phyloP scores from a whole-genome alignment of 306 rosid species.

The Cicer pinnatifidum region DNA sequence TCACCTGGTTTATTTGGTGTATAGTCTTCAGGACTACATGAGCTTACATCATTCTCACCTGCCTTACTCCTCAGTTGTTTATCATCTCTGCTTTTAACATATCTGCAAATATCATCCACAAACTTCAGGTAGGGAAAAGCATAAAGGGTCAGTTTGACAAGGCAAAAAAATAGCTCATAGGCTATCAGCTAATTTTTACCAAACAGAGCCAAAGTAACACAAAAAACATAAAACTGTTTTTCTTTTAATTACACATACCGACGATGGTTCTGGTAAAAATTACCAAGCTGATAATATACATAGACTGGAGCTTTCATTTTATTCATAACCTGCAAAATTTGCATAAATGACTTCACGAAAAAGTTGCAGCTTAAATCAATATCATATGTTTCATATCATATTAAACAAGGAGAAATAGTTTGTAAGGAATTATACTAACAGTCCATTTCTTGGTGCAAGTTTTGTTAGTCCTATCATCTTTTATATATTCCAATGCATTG shows the following conservation, averaged over 20 bases:
- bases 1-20: neutral
- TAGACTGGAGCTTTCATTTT: slow-evolving; percentile 74
- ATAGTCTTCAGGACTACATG: slow-evolving; percentile 61
- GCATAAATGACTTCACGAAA: slow-evolving; percentile 14
- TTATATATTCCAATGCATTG: slow-evolving; percentile 54
- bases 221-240: neutral
- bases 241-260: slow-evolving; percentile 52
- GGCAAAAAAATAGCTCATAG: no score
- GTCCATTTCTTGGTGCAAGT: slow-evolving; percentile 58
- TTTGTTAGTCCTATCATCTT: slow-evolving; percentile 55
- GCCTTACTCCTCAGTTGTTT: slow-evolving; percentile 56
- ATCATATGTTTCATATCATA: slow-evolving; percentile 5
- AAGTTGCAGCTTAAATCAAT: neutral
- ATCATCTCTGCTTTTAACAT: slow-evolving; percentile 72
- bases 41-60: slow-evolving; percentile 35
- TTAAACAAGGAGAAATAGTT: slow-evolving; percentile 5
- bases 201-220: neutral
- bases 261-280: slow-evolving; percentile 90
- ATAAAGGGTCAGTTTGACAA: no score
- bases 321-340: slow-evolving; percentile 70
- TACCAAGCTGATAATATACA: slow-evolving; percentile 80
- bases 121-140: no score
- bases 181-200: no score
- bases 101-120: slow-evolving; percentile 55
- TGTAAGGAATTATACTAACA: slow-evolving; percentile 57